Conservation (phyloP, 129 eudicot genomes). For the Artemisia argyi region DNA sequence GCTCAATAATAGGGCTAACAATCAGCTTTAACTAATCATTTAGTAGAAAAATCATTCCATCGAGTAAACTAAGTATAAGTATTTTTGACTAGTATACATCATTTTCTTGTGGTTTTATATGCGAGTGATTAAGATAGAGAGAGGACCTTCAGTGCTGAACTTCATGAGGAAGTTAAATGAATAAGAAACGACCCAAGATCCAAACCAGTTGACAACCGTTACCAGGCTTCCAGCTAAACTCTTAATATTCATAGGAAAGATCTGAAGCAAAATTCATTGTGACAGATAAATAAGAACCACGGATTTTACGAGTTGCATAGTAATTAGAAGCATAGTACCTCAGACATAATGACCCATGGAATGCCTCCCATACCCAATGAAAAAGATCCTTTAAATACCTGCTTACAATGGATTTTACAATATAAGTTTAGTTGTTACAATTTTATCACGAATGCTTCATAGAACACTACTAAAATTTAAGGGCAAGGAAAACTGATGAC, state of each 20-base stretch:
- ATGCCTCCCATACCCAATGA: conserved; percentile 92
- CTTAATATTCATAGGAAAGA: conserved; percentile 87
- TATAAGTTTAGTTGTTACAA: no score
- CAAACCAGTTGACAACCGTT: conserved; percentile 85
- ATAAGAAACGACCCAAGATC: conserved; percentile 81
- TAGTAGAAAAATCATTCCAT: not conserved
- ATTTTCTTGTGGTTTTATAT: not conserved
- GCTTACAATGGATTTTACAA: no score
- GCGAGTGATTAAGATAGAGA: conserved; percentile 18
- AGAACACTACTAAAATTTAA: not conserved
- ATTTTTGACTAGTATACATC: not conserved
- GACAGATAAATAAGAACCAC: not conserved
- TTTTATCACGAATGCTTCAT: not conserved
- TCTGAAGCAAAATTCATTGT: conserved; percentile 40
- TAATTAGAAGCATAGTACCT: conserved; percentile 46
- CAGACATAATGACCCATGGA: conserved; percentile 94
- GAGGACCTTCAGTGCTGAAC: conserved; percentile 73
- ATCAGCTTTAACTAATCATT: not conserved
- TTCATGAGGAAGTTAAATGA: conserved; percentile 65
- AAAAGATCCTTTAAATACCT: conserved; percentile 46
- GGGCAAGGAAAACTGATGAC: not conserved
- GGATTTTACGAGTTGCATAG: not conserved
- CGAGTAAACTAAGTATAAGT: not conserved
- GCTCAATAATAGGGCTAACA: not conserved
- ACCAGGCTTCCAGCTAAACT: conserved; percentile 93